These are phyloP conservation scores for Diplodia sapinea DNA, from an alignment of 2,329 filamentous ascomycete genomes.

Conservation along the genomic window DNA sequence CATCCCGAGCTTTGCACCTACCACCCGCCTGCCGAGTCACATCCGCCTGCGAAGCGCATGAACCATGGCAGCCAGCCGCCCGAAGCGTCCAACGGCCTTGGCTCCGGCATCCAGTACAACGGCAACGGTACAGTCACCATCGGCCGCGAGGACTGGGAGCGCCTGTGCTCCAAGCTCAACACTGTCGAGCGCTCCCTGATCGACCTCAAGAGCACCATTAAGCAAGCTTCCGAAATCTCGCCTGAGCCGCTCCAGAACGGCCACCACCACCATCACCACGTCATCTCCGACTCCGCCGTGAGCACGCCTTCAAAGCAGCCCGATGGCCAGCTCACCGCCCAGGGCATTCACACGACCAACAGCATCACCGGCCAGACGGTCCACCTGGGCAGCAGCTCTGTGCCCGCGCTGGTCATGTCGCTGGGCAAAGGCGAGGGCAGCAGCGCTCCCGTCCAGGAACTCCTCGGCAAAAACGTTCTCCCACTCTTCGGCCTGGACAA, in stretches of 20 bases:
- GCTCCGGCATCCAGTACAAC: constrained; percentile 35
- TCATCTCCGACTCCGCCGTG: constrained; percentile 42
- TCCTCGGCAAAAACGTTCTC: constrained; percentile 64
- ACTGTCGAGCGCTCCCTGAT: constrained; percentile 55
- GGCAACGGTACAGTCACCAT: constrained; percentile 49
- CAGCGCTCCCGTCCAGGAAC: constrained; percentile 59
- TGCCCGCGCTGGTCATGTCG: constrained; percentile 65
- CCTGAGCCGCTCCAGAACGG: constrained; percentile 36
- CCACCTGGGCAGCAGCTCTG: constrained; percentile 66
- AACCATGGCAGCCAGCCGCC: constrained; percentile 19
- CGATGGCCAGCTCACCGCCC: constrained; percentile 52
- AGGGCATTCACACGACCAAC: constrained; percentile 67
- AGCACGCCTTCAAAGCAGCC: constrained; percentile 42
- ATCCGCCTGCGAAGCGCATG: constrained; percentile 49
- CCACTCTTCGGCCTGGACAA: constrained; percentile 69
- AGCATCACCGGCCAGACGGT: constrained; percentile 65
- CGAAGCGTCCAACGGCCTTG: constrained; percentile 21
- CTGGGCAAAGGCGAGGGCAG: constrained; percentile 43
- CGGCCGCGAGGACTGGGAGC: constrained; percentile 54
- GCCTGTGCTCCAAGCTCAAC: constrained; percentile 56
- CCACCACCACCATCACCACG: constrained; percentile 31
- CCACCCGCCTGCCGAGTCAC: constrained; percentile 48
- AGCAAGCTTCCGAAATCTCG: constrained; percentile 42
- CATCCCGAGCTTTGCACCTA: constrained; percentile 58
- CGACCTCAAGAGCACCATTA: constrained; percentile 51